Evolutionary conservation across 176 grass and related monocot genomes (phyloP).

Genomic region (Carex pumila): DNA sequence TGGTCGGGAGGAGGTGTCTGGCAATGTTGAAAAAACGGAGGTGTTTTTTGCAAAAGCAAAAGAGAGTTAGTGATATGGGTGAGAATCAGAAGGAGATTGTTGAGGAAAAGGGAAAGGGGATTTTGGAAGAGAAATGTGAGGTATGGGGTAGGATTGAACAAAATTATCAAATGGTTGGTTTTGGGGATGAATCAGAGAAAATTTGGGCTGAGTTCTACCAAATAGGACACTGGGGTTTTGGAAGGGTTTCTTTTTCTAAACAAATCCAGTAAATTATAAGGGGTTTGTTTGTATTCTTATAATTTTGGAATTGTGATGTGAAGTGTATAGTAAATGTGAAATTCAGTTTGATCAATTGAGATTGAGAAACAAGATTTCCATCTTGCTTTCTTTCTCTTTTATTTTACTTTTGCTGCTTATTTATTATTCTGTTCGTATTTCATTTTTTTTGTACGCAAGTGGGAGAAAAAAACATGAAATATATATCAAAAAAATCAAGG

Average conservation of each 20-base stretch:
- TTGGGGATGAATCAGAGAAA: conserved; percentile 12
- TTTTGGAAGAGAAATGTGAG: conserved; percentile 13
- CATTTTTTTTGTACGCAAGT: no score
- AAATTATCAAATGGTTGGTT: conserved; percentile 12
- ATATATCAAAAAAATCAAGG: not conserved
- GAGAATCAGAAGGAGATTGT: conserved; percentile 18
- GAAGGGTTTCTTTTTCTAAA: conserved; percentile 62
- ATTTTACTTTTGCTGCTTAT: not conserved
- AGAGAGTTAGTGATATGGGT: conserved; percentile 35
- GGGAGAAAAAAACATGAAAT: no score
- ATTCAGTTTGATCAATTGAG: not conserved
- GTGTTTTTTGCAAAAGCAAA: not conserved
- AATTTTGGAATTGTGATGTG: not conserved
- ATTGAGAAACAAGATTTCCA: not conserved
- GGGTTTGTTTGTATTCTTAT: conserved; percentile 5
- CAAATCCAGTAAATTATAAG: conserved; percentile 25
- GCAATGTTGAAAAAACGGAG: conserved; percentile 14
- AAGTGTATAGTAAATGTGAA: not conserved
- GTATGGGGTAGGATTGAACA: not conserved
- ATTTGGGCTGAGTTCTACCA: conserved; percentile 56
- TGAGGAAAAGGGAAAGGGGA: not conserved
- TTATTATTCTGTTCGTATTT: not conserved
- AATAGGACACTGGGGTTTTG: conserved; percentile 75
- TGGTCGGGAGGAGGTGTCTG: conserved; percentile 26
- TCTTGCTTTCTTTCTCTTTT: not conserved